Conservation (phyloP, 1,139 yeast species). For the Kazachstania sp. region DNA sequence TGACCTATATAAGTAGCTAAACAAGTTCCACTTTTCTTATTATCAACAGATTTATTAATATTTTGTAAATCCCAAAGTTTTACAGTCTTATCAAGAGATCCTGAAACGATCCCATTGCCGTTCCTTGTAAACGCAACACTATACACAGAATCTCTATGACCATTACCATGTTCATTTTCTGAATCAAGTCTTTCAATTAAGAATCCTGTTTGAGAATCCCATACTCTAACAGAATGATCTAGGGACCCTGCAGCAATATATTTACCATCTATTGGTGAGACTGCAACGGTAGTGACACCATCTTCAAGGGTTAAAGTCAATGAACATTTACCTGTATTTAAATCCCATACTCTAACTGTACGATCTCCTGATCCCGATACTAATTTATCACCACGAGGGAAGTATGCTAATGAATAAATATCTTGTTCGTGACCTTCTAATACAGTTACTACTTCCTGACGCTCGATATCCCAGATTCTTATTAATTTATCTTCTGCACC, state of each 20-base stretch:
- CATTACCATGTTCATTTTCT: slow-evolving; percentile 77
- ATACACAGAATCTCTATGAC: slow-evolving; percentile 93
- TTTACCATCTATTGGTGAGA: slow-evolving; percentile 79
- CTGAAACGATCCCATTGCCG: slow-evolving; percentile 87
- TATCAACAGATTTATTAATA: slow-evolving; percentile 35
- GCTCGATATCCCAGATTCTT: slow-evolving; percentile 89
- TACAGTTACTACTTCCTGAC: slow-evolving; percentile 76
- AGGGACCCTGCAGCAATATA: slow-evolving; percentile 93
- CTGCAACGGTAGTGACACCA: slow-evolving; percentile 95
- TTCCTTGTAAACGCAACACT: slow-evolving; percentile 87
- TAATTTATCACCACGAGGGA: slow-evolving; percentile 87
- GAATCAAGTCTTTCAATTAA: slow-evolving; percentile 87
- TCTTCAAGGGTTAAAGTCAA: slow-evolving; percentile 85
- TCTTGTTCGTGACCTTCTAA: slow-evolving; percentile 95
- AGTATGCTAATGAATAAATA: slow-evolving; percentile 87
- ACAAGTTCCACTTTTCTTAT: slow-evolving; percentile 49
- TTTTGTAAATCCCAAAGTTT: slow-evolving; percentile 82
- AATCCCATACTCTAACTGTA: slow-evolving; percentile 94
- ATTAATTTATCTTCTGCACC: slow-evolving; percentile 97
- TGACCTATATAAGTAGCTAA: slow-evolving; percentile 92
- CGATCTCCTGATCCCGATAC: slow-evolving; percentile 96
- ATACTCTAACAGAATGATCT: slow-evolving; percentile 89
- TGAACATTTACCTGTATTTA: slow-evolving; percentile 82
- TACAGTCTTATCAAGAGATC: slow-evolving; percentile 90
- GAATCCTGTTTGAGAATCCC: slow-evolving; percentile 93